Percentiles rank a stretch among this genome's conserved stretches.
phyloP scores from a whole-genome alignment of 768 basidiomycete genomes.

The Suillus discolor region DNA sequence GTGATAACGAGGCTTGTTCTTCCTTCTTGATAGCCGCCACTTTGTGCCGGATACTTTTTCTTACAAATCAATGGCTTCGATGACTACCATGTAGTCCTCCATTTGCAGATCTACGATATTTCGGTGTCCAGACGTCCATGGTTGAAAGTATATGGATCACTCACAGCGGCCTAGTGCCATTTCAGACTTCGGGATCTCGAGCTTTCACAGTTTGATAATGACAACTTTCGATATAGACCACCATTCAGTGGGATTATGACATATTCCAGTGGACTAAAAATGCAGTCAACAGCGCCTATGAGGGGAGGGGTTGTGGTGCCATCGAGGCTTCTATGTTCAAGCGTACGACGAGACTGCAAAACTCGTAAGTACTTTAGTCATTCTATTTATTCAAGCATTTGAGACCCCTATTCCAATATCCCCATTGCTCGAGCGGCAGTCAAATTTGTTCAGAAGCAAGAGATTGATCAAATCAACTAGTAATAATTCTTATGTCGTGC shows the following conservation, averaged over 20 bases:
- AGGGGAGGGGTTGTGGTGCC: too few species aligned
- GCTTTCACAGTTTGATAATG: neutral
- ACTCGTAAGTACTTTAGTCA: neutral
- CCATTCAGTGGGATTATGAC: neutral
- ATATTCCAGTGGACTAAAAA: too few species aligned
- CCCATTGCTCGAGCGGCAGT: neutral
- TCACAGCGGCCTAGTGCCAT: neutral
- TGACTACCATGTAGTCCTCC: too few species aligned
- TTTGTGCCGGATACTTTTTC: too few species aligned
- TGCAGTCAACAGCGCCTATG: neutral
- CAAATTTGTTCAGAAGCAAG: too few species aligned
- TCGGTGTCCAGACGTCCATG: too few species aligned
- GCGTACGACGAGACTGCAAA: too few species aligned
- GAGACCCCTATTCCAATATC: neutral
- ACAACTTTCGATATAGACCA: neutral
- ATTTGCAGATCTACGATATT: too few species aligned
- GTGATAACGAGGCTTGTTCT: too few species aligned
- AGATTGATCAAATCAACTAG: neutral
- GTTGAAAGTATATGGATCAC: too few species aligned
- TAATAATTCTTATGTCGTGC: neutral
- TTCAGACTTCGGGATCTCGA: neutral
- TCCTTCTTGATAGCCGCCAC: too few species aligned
- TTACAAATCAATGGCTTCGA: too few species aligned
- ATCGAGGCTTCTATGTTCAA: neutral
- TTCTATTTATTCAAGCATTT: neutral